Conservation (phyloP, 768 basidiomycete genomes). For the Hebeloma cylindrosporum region DNA sequence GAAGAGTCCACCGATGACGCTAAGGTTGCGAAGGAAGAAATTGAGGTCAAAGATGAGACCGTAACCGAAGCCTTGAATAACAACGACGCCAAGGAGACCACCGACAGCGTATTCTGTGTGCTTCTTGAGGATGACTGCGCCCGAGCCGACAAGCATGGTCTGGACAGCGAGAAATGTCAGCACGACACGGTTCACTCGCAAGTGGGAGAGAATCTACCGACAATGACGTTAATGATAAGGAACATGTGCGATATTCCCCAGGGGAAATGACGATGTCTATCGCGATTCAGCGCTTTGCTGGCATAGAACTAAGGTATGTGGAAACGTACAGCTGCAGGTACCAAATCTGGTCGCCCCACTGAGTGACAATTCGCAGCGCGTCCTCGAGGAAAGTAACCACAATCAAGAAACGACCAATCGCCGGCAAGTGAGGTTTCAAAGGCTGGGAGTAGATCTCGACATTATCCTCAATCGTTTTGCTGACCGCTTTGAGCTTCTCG, state of each 20-base stretch:
- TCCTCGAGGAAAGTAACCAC: constrained; percentile 99
- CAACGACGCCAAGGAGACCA: constrained; percentile 86
- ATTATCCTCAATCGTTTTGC: constrained; percentile 83
- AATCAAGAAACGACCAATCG: constrained; percentile 94
- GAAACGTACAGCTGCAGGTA: constrained; percentile 86
- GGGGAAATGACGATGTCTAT: constrained; percentile 91
- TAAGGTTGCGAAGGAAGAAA: constrained; percentile 99
- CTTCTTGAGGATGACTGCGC: constrained; percentile 82
- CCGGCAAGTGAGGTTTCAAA: constrained; percentile 89
- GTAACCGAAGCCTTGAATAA: constrained; percentile 97
- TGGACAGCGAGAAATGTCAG: constrained; percentile 29
- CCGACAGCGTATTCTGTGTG: constrained; percentile 88
- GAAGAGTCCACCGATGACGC: constrained; percentile 95
- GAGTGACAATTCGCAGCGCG: constrained; percentile 87
- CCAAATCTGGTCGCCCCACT: constrained; percentile 98
- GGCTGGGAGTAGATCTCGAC: constrained; percentile 94
- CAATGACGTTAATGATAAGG: constrained; percentile 87
- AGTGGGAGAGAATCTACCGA: constrained; percentile 42
- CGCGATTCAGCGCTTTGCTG: constrained; percentile 8
- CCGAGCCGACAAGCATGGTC: constrained; percentile 88
- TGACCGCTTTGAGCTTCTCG: constrained; percentile 70
- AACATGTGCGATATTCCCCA: constrained; percentile 95
- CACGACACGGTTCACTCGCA: neutral
- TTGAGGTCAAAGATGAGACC: constrained; percentile 99
- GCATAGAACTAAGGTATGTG: constrained; percentile 8